These are phyloP conservation scores for Rickenella mellea DNA, from an alignment of 768 basidiomycete genomes.

Conservation along the genomic window DNA sequence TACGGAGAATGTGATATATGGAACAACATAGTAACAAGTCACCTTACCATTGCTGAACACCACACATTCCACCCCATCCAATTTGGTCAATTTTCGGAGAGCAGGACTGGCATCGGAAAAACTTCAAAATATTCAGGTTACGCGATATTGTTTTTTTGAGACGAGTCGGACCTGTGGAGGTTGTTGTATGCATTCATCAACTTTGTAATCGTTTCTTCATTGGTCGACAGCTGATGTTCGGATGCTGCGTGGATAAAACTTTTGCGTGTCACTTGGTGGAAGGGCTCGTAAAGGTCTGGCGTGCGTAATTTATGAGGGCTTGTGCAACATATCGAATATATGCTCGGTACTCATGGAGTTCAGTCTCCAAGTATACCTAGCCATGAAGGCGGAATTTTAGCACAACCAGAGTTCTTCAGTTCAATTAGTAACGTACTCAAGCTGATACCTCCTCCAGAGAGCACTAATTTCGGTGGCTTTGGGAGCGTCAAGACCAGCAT, in stretches of 20 bases:
- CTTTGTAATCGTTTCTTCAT: slow-evolving; percentile 2
- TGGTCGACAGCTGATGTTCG: slow-evolving; percentile 7
- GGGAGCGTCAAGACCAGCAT: slow-evolving; percentile 3
- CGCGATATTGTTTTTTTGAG: not conserved
- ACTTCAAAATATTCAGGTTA: slow-evolving; percentile 3
- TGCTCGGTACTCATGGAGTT: slow-evolving; percentile 13
- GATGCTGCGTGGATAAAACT: slow-evolving; percentile 16
- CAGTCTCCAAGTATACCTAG: slow-evolving; percentile 21
- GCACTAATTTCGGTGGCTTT: slow-evolving; percentile 7
- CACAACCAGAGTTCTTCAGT: not conserved
- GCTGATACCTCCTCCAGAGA: slow-evolving; percentile 19
- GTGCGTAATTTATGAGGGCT: too few species aligned
- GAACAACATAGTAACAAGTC: not conserved
- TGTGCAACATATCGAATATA: slow-evolving; percentile 5
- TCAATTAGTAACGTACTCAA: slow-evolving; percentile 14
- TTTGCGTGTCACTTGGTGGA: slow-evolving; percentile 15
- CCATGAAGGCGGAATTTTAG: not conserved
- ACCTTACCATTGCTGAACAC: slow-evolving; percentile 21
- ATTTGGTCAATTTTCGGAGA: slow-evolving; percentile 8
- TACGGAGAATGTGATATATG: too few species aligned
- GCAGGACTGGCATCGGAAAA: slow-evolving; percentile 15
- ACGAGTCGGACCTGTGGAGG: slow-evolving; percentile 10
- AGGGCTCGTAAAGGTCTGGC: slow-evolving; percentile 17
- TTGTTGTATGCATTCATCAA: slow-evolving; percentile 15
- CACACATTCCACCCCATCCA: slow-evolving; percentile 9